Conservation (phyloP, 2,329 filamentous ascomycete genomes). For the Lomentospora prolificans region DNA sequence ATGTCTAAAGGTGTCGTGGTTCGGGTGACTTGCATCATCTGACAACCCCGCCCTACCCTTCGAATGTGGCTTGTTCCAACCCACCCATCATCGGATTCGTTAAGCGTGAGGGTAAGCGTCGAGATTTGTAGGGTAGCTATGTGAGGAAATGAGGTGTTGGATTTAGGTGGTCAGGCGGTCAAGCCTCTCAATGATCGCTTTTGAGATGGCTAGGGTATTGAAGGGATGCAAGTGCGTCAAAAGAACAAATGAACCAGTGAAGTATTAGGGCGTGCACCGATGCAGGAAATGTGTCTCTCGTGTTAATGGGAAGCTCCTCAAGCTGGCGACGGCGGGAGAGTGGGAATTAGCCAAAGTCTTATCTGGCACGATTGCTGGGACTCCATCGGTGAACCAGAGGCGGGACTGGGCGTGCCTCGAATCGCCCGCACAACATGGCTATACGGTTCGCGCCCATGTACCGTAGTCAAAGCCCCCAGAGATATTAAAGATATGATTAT, state of each 20-base stretch:
- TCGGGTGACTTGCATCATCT: neutral
- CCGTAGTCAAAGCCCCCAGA: neutral
- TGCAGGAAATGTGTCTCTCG: neutral
- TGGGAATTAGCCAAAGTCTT: neutral
- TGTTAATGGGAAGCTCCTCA: neutral
- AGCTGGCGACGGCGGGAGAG: neutral
- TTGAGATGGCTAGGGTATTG: neutral
- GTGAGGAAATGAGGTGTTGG: neutral
- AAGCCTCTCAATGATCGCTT: neutral
- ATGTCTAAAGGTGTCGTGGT: neutral
- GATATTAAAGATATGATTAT: neutral
- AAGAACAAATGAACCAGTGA: neutral
- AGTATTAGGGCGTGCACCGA: neutral
- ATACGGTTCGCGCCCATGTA: neutral
- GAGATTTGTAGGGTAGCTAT: too few species aligned
- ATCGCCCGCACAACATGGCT: neutral
- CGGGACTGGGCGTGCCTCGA: too few species aligned
- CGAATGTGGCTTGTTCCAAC: too few species aligned
- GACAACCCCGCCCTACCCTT: neutral
- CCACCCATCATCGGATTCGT: neutral
- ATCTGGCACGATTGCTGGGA: neutral
- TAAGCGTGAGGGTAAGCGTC: neutral
- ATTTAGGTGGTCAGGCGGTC: neutral
- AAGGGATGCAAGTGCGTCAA: neutral
- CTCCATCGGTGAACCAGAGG: too few species aligned